These are phyloP conservation scores for Hanseniaspora guilliermondii DNA, from an alignment of 805 yeast species.

Conservation along the genomic window DNA sequence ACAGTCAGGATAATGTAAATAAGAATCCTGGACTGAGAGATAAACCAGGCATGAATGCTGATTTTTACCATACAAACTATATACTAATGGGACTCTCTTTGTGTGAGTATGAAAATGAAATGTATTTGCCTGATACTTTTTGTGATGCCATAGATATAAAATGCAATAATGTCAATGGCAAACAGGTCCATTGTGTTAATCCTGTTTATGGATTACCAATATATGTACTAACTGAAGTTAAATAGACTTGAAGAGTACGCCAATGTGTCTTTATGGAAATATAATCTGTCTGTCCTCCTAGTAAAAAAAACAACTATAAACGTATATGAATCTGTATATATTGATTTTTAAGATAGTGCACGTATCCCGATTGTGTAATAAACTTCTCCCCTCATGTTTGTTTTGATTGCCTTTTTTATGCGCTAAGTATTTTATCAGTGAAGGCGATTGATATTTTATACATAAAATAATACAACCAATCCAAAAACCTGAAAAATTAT, in stretches of 20 bases:
- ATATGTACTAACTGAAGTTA: neutral
- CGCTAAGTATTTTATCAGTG: too few relatives aligned
- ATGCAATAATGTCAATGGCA: neutral
- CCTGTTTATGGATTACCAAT: slow-evolving; percentile 46
- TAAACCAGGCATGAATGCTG: slow-evolving; percentile 72
- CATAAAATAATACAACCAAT: too few relatives aligned
- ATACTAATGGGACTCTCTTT: slow-evolving; percentile 54
- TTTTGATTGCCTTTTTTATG: too few relatives aligned
- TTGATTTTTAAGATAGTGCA: too few relatives aligned
- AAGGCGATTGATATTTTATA: too few relatives aligned
- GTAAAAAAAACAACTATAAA: too few relatives aligned
- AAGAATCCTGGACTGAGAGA: slow-evolving; percentile 66
- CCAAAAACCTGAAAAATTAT: too few relatives aligned
- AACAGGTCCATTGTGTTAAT: slow-evolving; percentile 28
- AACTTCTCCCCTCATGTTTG: too few relatives aligned
- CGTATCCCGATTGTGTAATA: too few relatives aligned
- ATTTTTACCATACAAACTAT: slow-evolving; percentile 86
- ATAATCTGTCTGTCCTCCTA: too few relatives aligned
- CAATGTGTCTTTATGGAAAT: too few relatives aligned
- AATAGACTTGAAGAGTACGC: neutral
- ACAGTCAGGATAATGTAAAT: slow-evolving; percentile 47
- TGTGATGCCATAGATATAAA: neutral
- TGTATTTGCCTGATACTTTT: neutral
- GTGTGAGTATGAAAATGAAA: slow-evolving; percentile 21
- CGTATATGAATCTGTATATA: too few relatives aligned